phyloP scores from a whole-genome alignment of 768 basidiomycete genomes.

The Leucocoprinus leucothites region DNA sequence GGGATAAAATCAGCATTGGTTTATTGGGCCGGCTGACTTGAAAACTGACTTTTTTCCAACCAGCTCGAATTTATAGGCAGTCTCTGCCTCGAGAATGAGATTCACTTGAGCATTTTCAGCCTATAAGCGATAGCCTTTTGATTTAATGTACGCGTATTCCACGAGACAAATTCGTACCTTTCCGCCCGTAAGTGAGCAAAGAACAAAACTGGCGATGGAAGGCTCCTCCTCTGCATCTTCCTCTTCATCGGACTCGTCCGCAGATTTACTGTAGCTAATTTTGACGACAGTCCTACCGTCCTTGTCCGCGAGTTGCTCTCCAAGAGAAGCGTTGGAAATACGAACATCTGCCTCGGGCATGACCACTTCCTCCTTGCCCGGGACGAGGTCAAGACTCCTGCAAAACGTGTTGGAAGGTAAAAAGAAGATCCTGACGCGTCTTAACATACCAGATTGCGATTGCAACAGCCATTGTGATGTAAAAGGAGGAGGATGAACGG shows the following conservation, averaged over 20 bases:
- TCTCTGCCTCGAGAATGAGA: slow-evolving; percentile 65
- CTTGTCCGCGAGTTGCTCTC: slow-evolving; percentile 63
- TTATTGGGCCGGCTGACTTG: background rate
- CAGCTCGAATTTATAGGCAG: slow-evolving; percentile 63
- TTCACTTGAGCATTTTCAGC: slow-evolving; percentile 75
- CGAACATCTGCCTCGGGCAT: slow-evolving; percentile 64
- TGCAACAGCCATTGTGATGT: slow-evolving; percentile 47
- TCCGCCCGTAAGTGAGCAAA: slow-evolving; percentile 80
- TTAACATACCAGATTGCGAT: slow-evolving; percentile 63
- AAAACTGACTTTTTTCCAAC: slow-evolving; percentile 74
- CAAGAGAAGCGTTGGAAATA: slow-evolving; percentile 82
- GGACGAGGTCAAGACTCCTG: slow-evolving; percentile 62
- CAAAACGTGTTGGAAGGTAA: slow-evolving; percentile 10
- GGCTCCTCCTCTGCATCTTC: slow-evolving; percentile 42
- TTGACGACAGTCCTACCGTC: slow-evolving; percentile 65
- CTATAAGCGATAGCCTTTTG: slow-evolving; percentile 34
- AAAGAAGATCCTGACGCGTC: slow-evolving; percentile 21
- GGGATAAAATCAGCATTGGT: slow-evolving; percentile 11
- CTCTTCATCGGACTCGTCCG: slow-evolving; percentile 33
- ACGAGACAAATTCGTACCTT: slow-evolving; percentile 45
- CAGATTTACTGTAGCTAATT: slow-evolving; percentile 48
- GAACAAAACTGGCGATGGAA: slow-evolving; percentile 45
- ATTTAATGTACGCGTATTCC: background rate
- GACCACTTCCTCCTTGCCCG: slow-evolving; percentile 56
- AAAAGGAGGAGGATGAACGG: slow-evolving; percentile 10